Percentiles rank a stretch among this genome's conserved stretches.
Conservation (phyloP, 2,329 filamentous ascomycete genomes). For the Calonectria honghensis region DNA sequence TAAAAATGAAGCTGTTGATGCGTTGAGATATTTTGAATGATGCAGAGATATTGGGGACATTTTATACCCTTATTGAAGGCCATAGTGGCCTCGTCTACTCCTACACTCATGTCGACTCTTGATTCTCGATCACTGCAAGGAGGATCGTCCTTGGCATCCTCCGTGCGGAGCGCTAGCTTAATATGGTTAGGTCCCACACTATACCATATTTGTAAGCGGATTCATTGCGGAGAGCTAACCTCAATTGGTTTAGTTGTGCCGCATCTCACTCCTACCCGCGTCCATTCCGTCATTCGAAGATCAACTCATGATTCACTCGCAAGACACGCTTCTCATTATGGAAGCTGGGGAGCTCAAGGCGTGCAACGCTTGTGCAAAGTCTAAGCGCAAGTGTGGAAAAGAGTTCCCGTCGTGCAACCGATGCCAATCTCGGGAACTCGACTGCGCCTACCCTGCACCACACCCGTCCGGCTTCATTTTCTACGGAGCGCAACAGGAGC, state of each 20-base stretch:
- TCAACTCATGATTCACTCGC: neutral
- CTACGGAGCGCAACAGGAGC: slow-evolving; percentile 1
- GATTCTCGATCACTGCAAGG: neutral
- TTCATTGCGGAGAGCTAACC: slow-evolving; percentile 18
- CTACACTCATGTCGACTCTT: too few species aligned
- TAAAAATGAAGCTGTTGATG: neutral
- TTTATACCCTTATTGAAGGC: neutral
- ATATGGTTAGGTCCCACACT: neutral
- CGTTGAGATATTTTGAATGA: neutral
- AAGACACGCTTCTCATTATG: neutral
- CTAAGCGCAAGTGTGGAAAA: slow-evolving; percentile 49
- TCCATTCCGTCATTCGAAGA: neutral
- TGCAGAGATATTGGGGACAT: neutral
- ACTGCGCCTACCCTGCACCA: slow-evolving; percentile 20
- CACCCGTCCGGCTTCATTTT: slow-evolving; percentile 7
- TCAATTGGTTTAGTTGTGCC: neutral
- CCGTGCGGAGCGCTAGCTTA: slow-evolving; percentile 7
- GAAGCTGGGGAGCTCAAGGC: slow-evolving; percentile 27
- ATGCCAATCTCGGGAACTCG: slow-evolving; percentile 11
- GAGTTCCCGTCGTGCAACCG: slow-evolving; percentile 39
- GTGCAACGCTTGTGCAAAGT: slow-evolving; percentile 41
- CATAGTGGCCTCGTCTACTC: neutral
- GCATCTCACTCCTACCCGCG: neutral
- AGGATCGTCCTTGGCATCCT: neutral
- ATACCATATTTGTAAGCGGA: neutral